phyloP scores from a whole-genome alignment of 345 rosid genomes.

The Nephelium lappaceum region DNA sequence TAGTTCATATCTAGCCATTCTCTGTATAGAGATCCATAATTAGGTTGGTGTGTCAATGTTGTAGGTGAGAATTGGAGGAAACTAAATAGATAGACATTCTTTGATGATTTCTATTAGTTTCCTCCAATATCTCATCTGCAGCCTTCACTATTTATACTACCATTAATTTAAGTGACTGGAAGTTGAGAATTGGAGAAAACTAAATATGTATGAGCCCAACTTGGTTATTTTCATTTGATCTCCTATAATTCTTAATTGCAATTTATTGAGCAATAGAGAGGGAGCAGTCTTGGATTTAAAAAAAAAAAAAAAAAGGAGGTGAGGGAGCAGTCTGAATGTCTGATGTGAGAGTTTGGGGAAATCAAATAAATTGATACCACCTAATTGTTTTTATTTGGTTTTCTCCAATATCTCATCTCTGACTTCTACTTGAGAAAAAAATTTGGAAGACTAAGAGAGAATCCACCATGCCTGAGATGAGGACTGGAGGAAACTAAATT shows the following conservation, averaged over 20 bases:
- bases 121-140: slow-evolving; percentile 4
- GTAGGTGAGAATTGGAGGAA: slow-evolving; percentile 18
- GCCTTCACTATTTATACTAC: neutral
- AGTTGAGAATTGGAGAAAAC: too few species aligned
- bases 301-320: too few species aligned
- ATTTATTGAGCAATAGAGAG: neutral
- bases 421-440: neutral
- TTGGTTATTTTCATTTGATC: too few species aligned
- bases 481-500: too few species aligned
- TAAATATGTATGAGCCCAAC: too few species aligned
- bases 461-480: too few species aligned
- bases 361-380: neutral
- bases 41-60: neutral
- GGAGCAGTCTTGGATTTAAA: too few species aligned
- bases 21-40: neutral
- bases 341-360: neutral
- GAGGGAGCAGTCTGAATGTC: too few species aligned
- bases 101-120: neutral
- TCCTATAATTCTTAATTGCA: neutral
- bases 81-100: neutral
- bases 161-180: too few species aligned
- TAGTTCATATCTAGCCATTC: neutral
- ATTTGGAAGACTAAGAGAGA: too few species aligned
- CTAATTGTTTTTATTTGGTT: neutral
- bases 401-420: slow-evolving; percentile 18